Base-by-base conservation (phyloP, 306 rosid genomes). In the Echinosophora koreensis region DNA sequence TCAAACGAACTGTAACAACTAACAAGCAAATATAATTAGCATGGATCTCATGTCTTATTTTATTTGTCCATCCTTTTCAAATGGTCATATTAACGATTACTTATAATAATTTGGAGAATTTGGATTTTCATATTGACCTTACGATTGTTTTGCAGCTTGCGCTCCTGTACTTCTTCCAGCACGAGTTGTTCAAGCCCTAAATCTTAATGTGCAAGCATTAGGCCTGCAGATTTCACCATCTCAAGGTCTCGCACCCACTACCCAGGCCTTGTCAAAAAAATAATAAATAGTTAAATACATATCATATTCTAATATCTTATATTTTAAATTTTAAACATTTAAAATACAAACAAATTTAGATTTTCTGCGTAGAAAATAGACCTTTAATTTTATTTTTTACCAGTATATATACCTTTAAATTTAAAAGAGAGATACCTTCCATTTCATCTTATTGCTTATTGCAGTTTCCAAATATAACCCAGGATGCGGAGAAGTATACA, bases 151-250 rank as follows among this genome's bases (percentile, higher is more conserved):
- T 84, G 77, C 80, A 91, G 97, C 77, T 39, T 89, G 90, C 65
- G 83, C 97, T 13, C 90, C 93, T 0, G 90, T 91, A 28, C 86
- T 91, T 10, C 86, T 91, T 27, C 97, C 97, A 8, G 74, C 85
- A 0, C 87, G 94, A 4, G 94, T 91, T 52, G 86, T 91, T 70
- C 73, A 88, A 85, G 97, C 97, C 75, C 92, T 91, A 62, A 91
- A 91, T 49, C 89, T 91, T 32, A 80, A 91, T 59, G 92, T 91
- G 15, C 91, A 88, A 13, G 76, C 85, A 60, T 83, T 91, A 64
- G 90, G 92, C 52, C 44, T 87, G 42, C 93, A 89, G 66, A 38
- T 87, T 71, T 77, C 93, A 27, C 89, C 89, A 1, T 83, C 73
- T 0, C 80, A 83, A 90, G 95, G 92, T 90, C 54, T 61, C 15